phyloP scores from a whole-genome alignment of 2,329 filamentous ascomycete species.

The Chaetothyriales sp. region DNA sequence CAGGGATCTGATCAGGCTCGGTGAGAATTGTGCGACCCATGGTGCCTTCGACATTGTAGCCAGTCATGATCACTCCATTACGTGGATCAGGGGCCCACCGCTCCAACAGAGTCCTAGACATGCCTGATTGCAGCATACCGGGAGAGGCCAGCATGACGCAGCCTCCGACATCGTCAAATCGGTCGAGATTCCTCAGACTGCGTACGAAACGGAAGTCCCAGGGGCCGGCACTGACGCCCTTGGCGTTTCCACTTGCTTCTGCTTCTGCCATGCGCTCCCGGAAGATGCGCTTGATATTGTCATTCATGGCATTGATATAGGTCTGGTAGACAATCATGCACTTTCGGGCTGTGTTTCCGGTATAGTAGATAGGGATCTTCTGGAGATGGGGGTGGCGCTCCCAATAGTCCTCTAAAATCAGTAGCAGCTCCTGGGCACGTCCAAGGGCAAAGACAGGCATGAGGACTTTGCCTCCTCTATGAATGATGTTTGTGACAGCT shows the following conservation, averaged over 20 bases:
- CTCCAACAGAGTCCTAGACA: slow-evolving; percentile 82
- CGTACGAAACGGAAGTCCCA: slow-evolving; percentile 97
- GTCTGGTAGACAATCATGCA: slow-evolving; percentile 99
- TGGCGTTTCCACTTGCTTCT: slow-evolving; percentile 62
- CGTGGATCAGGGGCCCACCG: slow-evolving; percentile 91
- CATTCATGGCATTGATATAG: slow-evolving; percentile 96
- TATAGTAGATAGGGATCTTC: slow-evolving; percentile 91
- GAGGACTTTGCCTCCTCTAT: slow-evolving; percentile 77
- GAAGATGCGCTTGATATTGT: slow-evolving; percentile 95
- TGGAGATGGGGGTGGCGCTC: slow-evolving; percentile 74
- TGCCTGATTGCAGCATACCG: slow-evolving; percentile 95
- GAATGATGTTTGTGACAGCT: slow-evolving; percentile 77
- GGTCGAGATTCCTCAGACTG: slow-evolving; percentile 78
- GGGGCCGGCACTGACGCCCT: slow-evolving; percentile 52
- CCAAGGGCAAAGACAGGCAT: slow-evolving; percentile 94
- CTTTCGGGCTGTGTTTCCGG: slow-evolving; percentile 81
- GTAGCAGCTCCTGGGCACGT: slow-evolving; percentile 77
- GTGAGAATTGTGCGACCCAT: slow-evolving; percentile 95
- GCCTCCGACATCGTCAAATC: slow-evolving; percentile 87
- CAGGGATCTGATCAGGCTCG: slow-evolving; percentile 86
- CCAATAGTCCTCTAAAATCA: slow-evolving; percentile 98
- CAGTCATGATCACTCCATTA: slow-evolving; percentile 96
- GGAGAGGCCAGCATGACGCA: slow-evolving; percentile 96
- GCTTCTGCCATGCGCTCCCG: slow-evolving; percentile 82
- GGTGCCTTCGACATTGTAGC: slow-evolving; percentile 94